Percentiles rank a stretch among this genome's conserved stretches.
These are phyloP conservation scores for Xylariaceae sp. DNA, from an alignment of 2,329 filamentous ascomycete genomes.

Conservation along the genomic window DNA sequence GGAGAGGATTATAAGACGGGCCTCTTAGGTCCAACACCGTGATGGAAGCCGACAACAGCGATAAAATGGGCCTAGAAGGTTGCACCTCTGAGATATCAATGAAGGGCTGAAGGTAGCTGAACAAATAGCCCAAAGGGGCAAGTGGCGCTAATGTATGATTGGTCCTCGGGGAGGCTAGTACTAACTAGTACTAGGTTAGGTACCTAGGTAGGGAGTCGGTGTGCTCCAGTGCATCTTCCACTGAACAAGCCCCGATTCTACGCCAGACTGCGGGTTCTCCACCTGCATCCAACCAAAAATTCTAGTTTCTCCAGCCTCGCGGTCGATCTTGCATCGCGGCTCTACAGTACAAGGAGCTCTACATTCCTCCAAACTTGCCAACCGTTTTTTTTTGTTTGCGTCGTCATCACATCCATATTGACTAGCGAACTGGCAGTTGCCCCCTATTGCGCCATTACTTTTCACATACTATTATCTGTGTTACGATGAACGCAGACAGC, in stretches of 20 bases:
- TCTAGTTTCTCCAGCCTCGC: conserved; percentile 44
- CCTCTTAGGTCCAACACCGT: background rate
- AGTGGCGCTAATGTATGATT: conserved; percentile 26
- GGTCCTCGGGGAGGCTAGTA: background rate
- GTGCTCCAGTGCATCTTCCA: background rate
- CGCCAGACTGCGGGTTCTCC: no score
- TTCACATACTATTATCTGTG: conserved; percentile 6
- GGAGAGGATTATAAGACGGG: background rate
- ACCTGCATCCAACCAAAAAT: conserved; percentile 40
- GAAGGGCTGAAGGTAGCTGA: conserved; percentile 6
- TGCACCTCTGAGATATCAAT: no score
- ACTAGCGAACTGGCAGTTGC: background rate
- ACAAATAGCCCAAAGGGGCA: conserved; percentile 28
- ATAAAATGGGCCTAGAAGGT: no score
- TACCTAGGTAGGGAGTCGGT: conserved; percentile 6
- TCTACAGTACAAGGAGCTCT: conserved; percentile 36
- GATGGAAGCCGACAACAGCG: background rate
- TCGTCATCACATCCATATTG: conserved; percentile 13
- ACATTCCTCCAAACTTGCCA: conserved; percentile 13
- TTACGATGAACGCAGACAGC: conserved; percentile 82
- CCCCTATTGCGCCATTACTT: conserved; percentile 6
- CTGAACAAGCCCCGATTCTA: background rate
- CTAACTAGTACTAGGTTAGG: conserved; percentile 2
- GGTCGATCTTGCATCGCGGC: conserved; percentile 39
- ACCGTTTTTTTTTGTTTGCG: background rate